A percentile compares a stretch with the other conserved stretches of the same genome.
Evolutionary conservation across 1,139 yeast genomes (phyloP).

Genomic region (Blastobotrys elegans): DNA sequence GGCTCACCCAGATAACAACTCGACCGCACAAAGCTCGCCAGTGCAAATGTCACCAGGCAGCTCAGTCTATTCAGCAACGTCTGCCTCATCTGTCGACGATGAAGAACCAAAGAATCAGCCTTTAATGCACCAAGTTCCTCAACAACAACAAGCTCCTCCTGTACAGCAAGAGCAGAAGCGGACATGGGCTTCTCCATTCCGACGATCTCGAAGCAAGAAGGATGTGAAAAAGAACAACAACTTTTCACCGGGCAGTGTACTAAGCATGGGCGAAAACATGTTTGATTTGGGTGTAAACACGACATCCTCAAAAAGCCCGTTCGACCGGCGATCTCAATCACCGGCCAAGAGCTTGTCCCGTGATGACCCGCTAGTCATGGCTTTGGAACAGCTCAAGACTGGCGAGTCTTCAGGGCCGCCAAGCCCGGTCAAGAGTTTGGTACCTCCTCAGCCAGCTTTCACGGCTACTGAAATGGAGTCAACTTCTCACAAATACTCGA

Average conservation of each 20-base stretch:
- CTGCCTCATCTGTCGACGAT: conserved; percentile 25
- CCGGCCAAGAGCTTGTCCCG: conserved; percentile 25
- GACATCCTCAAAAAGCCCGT: conserved; percentile 15
- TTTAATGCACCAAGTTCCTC: background rate
- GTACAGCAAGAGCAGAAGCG: conserved; percentile 24
- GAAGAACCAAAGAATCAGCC: conserved; percentile 8
- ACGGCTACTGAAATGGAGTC: conserved; percentile 34
- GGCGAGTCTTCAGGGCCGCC: conserved; percentile 17
- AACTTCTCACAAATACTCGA: conserved; percentile 27
- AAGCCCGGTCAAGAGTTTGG: conserved; percentile 17
- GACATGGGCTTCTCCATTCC: conserved; percentile 41
- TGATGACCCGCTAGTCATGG: conserved; percentile 52
- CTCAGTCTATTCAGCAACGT: conserved; percentile 30
- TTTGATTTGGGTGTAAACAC: conserved; percentile 31
- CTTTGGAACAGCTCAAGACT: conserved; percentile 56
- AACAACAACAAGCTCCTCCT: conserved; percentile 2
- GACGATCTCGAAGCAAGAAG: conserved; percentile 28
- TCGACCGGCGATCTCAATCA: conserved; percentile 23
- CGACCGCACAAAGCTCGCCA: conserved; percentile 29
- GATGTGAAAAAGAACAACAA: conserved; percentile 17
- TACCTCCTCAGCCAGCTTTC: conserved; percentile 32
- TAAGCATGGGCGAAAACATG: conserved; percentile 33
- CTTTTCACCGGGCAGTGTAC: conserved; percentile 20
- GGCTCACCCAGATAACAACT: conserved; percentile 16
- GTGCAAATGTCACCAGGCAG: conserved; percentile 30